Evolutionary conservation across 306 rosid genomes (phyloP), one percentile per base, ranked within the genome.

Genomic region (Lagenaria siceraria): DNA sequence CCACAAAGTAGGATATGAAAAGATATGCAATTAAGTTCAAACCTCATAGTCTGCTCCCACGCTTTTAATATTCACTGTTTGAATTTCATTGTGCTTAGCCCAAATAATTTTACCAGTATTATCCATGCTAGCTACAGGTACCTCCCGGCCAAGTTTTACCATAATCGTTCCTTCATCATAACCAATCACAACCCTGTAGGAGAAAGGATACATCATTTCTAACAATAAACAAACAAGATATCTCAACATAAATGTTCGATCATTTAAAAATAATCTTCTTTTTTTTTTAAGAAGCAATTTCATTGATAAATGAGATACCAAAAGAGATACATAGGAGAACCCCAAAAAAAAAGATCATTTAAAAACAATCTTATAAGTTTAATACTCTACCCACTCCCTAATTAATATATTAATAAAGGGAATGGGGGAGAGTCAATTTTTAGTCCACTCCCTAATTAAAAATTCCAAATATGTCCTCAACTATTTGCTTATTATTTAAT

Each of bases 71-170:
- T 96, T 96, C 83, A 89, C 99, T 31, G 91, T 92, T 83, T 92
- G 99, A 76, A 92, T 91, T 87, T 96, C 99, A 78, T 95, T 95
- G 75, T 95, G 97, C 93, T 95, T 95, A 71, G 99, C 90, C 99
- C 97, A 96, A 74, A 96, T 92, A 65, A 95, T 86, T 84, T 92
- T 96, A 74, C 99, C 98, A 72, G 96, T 81, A 81, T 84, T 92
- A 83, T 96, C 99, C 98, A 96, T 96, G 87, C 99, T 96, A 77
- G 89, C 97, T 52, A 96, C 96, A 19, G 99, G 99, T 71, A 87
- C 97, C 83, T 96, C 98, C 80, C 98, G 87, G 79, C 99, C 98
- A 86, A 96, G 92, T 85, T 96, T 96, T 77, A 92, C 89, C 96
- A 96, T 92, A 72, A 96, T 96, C 83, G 96, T 83, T 82, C 99